phyloP scores from a whole-genome alignment of 139 green algal genomes.

The Edaphochlamys debaryana region DNA sequence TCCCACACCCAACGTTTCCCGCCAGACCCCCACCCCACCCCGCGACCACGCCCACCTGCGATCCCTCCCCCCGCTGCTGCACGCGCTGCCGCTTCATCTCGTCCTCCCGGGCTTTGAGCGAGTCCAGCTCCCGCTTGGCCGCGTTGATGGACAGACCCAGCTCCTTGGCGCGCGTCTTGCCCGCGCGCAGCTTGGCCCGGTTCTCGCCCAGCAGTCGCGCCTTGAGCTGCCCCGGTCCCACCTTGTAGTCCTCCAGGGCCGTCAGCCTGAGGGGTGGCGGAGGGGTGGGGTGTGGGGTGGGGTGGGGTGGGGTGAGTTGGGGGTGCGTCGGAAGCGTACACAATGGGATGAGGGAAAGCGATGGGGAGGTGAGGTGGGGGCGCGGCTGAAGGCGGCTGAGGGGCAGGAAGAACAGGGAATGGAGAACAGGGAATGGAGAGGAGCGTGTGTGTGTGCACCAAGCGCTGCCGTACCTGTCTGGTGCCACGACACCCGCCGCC shows the following conservation, averaged over 20 bases:
- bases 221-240: conserved; percentile 44
- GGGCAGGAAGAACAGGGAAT: no score
- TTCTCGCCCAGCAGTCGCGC: conserved; percentile 56
- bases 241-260: conserved; percentile 49
- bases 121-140: conserved; percentile 60
- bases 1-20: no score
- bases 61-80: conserved; percentile 34
- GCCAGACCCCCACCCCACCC: no score
- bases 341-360: no score
- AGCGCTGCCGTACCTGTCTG: conserved; percentile 25
- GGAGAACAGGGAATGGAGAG: neutral
- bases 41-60: conserved; percentile 47
- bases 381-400: no score
- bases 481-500: neutral
- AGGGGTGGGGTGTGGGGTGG: no score
- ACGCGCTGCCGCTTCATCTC: conserved; percentile 43
- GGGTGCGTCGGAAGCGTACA: no score
- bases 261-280: neutral
- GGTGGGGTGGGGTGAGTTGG: no score
- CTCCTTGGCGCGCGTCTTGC: conserved; percentile 52
- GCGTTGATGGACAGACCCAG: conserved; percentile 54
- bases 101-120: conserved; percentile 40
- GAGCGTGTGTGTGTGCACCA: neutral
- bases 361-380: no score
- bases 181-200: conserved; percentile 28